Evolutionary conservation across 176 grass and related monocot genomes (phyloP), one percentile per base, ranked within the genome.

Genomic region (Calamus simplicifolius): DNA sequence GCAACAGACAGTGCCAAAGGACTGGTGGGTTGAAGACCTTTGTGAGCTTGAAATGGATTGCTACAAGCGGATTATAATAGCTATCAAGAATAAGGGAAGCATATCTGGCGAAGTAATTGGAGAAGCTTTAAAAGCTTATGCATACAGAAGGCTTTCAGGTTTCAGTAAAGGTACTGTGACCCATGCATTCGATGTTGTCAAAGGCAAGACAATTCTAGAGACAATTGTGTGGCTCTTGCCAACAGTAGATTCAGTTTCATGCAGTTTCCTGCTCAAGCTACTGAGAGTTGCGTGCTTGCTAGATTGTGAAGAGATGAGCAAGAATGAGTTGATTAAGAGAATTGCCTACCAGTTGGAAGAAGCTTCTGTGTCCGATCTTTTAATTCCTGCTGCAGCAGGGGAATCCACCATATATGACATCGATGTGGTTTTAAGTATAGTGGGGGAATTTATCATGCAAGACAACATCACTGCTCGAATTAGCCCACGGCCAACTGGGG

Each of bases 21-120:
- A 99, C 80, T 99, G 94, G 94, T 99, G 94, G 94, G 88, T 93
- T 43, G 85, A 99, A 61, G 88, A 99, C 69, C 87, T 99, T 65
- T 93, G 76, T 51, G 94, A 99, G 62, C 94, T 99, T 0, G 94
- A 99, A 18, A 69, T 93, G 79, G 85, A 89, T 62, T 73, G 85
- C 31, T 99, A 99, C 57, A 99, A 93, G 68, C 76, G 61, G 14
- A 76, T 99, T 66, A 78, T 99, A 70, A 43, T 69, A 48, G 25
- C 70, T 3, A 82, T 93, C 50, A 89, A 79, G 62, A 27, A 63
- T 15, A 93, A 83, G 58, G 88, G 79, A 63, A 81, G 64, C 68
- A 82, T 54, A 17, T 61, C 81, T 2, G 25, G 58, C 25, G 51
- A 59, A 55, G 81, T 93, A 31, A 72, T 99, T 27, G 94, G 88